phyloP scores from a whole-genome alignment of 2,329 filamentous ascomycete species.

The Hymenoscyphus albidus region DNA sequence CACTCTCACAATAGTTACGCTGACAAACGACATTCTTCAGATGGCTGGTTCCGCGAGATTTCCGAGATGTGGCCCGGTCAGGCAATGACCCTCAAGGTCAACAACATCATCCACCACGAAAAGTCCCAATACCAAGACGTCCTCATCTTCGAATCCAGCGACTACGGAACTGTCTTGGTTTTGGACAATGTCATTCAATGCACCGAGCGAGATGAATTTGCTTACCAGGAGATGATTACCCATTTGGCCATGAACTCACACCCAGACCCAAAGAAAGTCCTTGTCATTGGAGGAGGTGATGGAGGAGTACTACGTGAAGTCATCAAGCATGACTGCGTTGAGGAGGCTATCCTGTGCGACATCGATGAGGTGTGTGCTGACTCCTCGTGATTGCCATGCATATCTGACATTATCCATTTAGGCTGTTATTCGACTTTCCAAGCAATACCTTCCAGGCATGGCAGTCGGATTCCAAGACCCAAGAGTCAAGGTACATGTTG shows the following conservation, averaged over 20 bases:
- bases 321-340: constrained; percentile 96
- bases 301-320: constrained; percentile 97
- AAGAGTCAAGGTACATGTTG: constrained; percentile 87
- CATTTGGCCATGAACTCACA: constrained; percentile 98
- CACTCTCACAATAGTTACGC: constrained; percentile 11
- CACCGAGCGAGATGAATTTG: constrained; percentile 98
- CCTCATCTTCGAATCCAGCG: constrained; percentile 95
- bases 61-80: constrained; percentile 98
- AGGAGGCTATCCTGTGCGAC: constrained; percentile 95
- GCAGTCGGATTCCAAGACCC: constrained; percentile 88
- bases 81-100: constrained; percentile 97
- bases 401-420: constrained; percentile 33
- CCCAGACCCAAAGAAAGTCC: constrained; percentile 95
- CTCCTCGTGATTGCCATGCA: constrained; percentile 12
- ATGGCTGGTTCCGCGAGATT: constrained; percentile 99
- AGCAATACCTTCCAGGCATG: constrained; percentile 96
- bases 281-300: constrained; percentile 97
- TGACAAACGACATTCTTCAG: constrained; percentile 44
- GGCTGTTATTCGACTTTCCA: constrained; percentile 96
- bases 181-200: constrained; percentile 99
- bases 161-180: constrained; percentile 93
- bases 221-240: constrained; percentile 99
- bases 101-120: constrained; percentile 97
- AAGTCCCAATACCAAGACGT: constrained; percentile 99
- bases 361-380: constrained; percentile 75